These are phyloP conservation scores for Carallia brachiata DNA, from an alignment of 345 rosid species.

Conservation along the genomic window DNA sequence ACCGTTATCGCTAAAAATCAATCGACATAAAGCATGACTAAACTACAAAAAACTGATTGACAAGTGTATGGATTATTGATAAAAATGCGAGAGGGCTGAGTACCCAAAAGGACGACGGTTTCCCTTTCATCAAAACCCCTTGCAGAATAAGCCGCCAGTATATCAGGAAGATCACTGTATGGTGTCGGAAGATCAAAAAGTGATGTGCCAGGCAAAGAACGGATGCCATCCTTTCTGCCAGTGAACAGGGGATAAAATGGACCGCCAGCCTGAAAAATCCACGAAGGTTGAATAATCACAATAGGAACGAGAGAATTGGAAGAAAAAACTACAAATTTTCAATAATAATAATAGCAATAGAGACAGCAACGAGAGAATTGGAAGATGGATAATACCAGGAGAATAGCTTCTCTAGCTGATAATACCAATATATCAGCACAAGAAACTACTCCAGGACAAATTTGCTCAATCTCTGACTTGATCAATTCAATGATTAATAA, in stretches of 20 bases:
- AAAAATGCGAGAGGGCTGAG: neutral
- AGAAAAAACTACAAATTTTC: constrained; percentile 1
- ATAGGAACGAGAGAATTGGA: too few relatives aligned
- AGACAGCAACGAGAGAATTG: neutral
- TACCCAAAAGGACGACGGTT: constrained; percentile 66
- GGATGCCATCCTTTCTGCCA: constrained; percentile 56
- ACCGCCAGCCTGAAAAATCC: constrained; percentile 52
- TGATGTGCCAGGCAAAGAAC: constrained; percentile 40
- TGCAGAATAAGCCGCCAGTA: constrained; percentile 46
- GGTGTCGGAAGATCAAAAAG: constrained; percentile 57
- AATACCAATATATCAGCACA: constrained; percentile 64
- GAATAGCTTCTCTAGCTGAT: constrained; percentile 63
- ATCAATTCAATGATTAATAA: constrained; percentile 54
- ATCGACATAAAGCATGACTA: too few relatives aligned
- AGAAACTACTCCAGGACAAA: constrained; percentile 67
- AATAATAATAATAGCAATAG: neutral
- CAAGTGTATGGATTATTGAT: neutral
- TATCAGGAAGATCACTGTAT: constrained; percentile 38
- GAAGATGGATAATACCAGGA: constrained; percentile 30
- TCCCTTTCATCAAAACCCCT: constrained; percentile 18
- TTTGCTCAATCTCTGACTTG: constrained; percentile 55
- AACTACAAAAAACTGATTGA: too few relatives aligned
- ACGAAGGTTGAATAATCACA: too few relatives aligned
- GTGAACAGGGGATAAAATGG: constrained; percentile 66
- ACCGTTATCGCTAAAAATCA: too few relatives aligned